Percentiles rank a stretch among this genome's conserved stretches.
phyloP scores from a whole-genome alignment of 2,329 filamentous ascomycete species.

The Aspergillus sp. region DNA sequence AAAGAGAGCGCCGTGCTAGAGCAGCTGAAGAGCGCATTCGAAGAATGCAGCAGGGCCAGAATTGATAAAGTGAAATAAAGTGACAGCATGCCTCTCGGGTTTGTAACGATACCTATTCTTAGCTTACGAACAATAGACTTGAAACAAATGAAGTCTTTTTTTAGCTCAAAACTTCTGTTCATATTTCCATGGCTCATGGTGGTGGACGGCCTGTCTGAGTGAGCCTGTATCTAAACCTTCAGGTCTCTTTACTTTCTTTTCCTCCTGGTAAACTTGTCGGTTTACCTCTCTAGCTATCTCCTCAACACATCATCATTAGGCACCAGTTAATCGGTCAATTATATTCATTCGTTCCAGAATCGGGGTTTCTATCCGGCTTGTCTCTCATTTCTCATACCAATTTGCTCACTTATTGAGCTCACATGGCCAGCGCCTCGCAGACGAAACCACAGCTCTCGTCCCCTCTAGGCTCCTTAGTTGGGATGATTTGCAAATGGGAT shows the following conservation, averaged over 20 bases:
- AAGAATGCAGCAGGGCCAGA: slow-evolving; percentile 54
- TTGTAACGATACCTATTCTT: neutral
- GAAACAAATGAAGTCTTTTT: neutral
- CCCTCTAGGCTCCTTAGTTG: slow-evolving; percentile 14
- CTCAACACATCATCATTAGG: neutral
- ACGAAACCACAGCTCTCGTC: neutral
- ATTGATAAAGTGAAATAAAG: slow-evolving; percentile 17
- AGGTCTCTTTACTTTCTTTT: neutral
- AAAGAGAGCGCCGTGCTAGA: slow-evolving; percentile 84
- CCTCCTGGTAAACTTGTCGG: neutral
- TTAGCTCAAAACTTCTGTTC: neutral
- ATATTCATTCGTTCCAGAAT: neutral
- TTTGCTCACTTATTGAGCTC: neutral
- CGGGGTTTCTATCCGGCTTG: neutral
- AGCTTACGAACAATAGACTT: neutral
- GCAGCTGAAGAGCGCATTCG: slow-evolving; percentile 87
- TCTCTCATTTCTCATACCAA: neutral
- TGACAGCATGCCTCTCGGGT: neutral
- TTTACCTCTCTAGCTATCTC: neutral
- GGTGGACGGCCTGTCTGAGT: too few species aligned
- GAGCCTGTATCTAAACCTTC: too few species aligned
- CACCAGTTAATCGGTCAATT: too few species aligned
- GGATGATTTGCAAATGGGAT: slow-evolving; percentile 25
- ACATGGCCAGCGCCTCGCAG: neutral
- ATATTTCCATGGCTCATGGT: too few species aligned